phyloP scores from a whole-genome alignment of 805 yeast genomes.

The Candida anglica region DNA sequence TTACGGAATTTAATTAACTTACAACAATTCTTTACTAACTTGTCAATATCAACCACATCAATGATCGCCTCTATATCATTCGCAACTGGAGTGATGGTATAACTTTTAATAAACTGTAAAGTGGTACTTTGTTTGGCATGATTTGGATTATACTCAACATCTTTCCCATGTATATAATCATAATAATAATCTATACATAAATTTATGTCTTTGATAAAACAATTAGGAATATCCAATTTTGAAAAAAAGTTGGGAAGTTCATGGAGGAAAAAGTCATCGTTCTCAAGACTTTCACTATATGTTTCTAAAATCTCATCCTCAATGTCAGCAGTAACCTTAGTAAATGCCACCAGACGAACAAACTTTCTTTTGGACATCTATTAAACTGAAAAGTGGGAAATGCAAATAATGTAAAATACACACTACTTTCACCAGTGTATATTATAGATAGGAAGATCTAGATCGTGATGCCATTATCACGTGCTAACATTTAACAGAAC shows the following conservation, averaged over 20 bases:
- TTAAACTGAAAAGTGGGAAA: too few species aligned
- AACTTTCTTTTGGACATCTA: conserved; percentile 1
- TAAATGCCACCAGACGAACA: conserved; percentile 8
- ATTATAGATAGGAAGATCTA: too few species aligned
- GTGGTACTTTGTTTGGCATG: conserved; percentile 21
- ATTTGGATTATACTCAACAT: conserved; percentile 7
- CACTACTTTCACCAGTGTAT: too few species aligned
- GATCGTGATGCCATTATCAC: too few species aligned
- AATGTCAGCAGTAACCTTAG: conserved; percentile 12
- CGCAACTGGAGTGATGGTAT: conserved; percentile 21
- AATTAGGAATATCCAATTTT: conserved; percentile 22
- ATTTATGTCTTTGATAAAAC: conserved; percentile 29
- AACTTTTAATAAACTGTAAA: conserved; percentile 20
- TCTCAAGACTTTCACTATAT: conserved; percentile 15
- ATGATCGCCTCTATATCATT: conserved; percentile 18
- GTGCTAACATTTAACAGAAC: too few species aligned
- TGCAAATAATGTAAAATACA: too few species aligned
- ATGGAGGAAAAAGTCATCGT: conserved; percentile 23
- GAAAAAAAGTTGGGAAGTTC: conserved; percentile 22
- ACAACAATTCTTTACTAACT: conserved; percentile 22
- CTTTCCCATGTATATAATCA: conserved; percentile 13
- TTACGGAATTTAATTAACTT: conserved; percentile 31
- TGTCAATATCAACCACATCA: conserved; percentile 40
- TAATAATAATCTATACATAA: conserved; percentile 31
- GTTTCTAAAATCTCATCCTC: conserved; percentile 35